Evolutionary conservation across 176 grass and related monocot species (phyloP).

Genomic region (bread wheat (Triticum aestivum)): DNA sequence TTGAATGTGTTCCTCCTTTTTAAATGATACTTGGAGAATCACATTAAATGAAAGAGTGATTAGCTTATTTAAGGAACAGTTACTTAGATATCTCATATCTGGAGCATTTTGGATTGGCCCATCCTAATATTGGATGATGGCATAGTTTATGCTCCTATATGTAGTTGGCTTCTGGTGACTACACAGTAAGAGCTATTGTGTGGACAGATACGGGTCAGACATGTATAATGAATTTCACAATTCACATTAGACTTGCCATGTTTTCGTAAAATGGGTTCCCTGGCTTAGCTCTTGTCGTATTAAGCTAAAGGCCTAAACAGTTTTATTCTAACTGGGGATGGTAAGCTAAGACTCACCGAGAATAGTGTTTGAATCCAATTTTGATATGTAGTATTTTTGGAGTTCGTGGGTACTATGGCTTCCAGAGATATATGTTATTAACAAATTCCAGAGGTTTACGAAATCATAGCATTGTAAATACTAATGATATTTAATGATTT

Average conservation of each 20-base stretch:
- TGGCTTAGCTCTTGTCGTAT: neutral
- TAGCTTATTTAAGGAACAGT: constrained; percentile 4
- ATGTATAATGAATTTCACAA: constrained; percentile 16
- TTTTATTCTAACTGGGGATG: neutral
- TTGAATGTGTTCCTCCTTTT: neutral
- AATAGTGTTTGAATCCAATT: neutral
- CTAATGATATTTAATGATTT: neutral
- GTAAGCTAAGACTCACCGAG: neutral
- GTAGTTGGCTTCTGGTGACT: constrained; percentile 52
- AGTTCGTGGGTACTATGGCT: neutral
- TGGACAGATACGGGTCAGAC: constrained; percentile 64
- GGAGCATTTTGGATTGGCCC: constrained; percentile 47
- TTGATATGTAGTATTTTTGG: neutral
- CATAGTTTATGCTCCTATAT: constrained; percentile 56
- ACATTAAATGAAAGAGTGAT: neutral
- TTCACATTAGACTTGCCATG: constrained; percentile 1
- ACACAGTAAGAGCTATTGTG: constrained; percentile 56
- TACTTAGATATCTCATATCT: neutral
- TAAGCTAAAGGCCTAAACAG: neutral
- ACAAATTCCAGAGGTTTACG: neutral
- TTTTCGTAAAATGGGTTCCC: neutral
- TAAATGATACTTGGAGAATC: neutral
- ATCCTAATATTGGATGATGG: constrained; percentile 55
- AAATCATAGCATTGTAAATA: neutral
- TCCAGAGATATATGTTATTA: neutral